Conservation (phyloP, 106 monocot species). For the Chionographis japonica region DNA sequence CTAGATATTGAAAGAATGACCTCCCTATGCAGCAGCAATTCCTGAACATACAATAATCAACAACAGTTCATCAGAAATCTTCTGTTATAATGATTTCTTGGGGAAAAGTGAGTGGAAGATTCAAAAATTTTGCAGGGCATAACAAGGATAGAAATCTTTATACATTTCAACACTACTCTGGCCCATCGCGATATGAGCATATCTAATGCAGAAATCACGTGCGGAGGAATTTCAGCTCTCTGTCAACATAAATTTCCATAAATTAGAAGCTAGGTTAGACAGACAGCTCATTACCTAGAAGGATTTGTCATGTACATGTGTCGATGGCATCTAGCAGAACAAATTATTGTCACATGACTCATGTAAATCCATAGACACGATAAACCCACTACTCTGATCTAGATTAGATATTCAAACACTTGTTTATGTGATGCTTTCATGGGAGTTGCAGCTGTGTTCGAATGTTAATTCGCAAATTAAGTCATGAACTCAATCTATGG, state of each 20-base stretch:
- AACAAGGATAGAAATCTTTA: neutral
- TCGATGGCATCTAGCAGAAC: too few relatives aligned
- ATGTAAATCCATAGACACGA: too few relatives aligned
- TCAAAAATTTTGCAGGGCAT: neutral
- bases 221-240: constrained; percentile 1
- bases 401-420: too few relatives aligned
- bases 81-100: too few relatives aligned
- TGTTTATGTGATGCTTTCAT: too few relatives aligned
- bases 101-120: too few relatives aligned
- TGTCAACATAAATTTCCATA: constrained; percentile 3
- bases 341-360: too few relatives aligned
- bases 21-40: constrained; percentile 22
- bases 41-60: constrained; percentile 9
- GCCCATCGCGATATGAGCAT: constrained; percentile 3
- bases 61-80: neutral
- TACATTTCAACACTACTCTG: constrained; percentile 2
- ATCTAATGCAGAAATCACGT: neutral
- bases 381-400: too few relatives aligned
- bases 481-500: too few relatives aligned
- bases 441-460: too few relatives aligned
- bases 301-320: neutral
- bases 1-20: constrained; percentile 7
- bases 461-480: too few relatives aligned
- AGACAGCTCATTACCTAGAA: neutral
- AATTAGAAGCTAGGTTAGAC: neutral